phyloP scores from a whole-genome alignment of 257 asterid species.

The Salvia splendens region DNA sequence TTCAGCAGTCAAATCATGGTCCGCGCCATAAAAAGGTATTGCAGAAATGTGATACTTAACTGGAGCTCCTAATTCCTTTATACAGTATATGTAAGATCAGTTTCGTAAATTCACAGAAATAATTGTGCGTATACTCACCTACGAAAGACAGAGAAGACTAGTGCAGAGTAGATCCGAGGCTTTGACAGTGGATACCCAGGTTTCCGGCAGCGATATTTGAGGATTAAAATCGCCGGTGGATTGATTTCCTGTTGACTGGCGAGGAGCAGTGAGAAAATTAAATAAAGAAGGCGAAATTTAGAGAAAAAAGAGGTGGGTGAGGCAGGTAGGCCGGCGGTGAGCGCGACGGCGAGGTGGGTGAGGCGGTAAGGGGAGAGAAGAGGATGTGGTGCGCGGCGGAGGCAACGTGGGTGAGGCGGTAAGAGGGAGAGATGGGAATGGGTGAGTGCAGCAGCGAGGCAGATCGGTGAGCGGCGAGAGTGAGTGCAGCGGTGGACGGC shows the following conservation, averaged over 20 bases:
- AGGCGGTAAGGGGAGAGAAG: too few relatives aligned
- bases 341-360: too few relatives aligned
- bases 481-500: too few relatives aligned
- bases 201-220: constrained; percentile 35
- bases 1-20: constrained; percentile 21
- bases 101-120: neutral
- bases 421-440: too few relatives aligned
- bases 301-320: too few relatives aligned
- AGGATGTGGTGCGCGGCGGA: too few relatives aligned
- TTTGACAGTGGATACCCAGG: constrained; percentile 24
- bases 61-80: constrained; percentile 24
- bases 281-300: constrained; percentile 1
- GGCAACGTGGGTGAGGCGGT: too few relatives aligned
- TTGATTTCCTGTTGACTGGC: constrained; percentile 40
- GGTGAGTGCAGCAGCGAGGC: too few relatives aligned
- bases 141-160: constrained; percentile 26
- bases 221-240: constrained; percentile 38
- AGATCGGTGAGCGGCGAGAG: too few relatives aligned
- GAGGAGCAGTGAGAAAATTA: constrained; percentile 17
- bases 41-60: constrained; percentile 29
- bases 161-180: constrained; percentile 37
- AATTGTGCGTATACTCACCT: constrained; percentile 34
- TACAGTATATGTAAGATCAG: neutral
- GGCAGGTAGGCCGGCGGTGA: too few relatives aligned
- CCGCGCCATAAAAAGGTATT: constrained; percentile 7